Evolutionary conservation across 2,329 filamentous ascomycete genomes (phyloP), one percentile per base, ranked within the genome.

Genomic region (Dryadomyces quercus-mongolicae): DNA sequence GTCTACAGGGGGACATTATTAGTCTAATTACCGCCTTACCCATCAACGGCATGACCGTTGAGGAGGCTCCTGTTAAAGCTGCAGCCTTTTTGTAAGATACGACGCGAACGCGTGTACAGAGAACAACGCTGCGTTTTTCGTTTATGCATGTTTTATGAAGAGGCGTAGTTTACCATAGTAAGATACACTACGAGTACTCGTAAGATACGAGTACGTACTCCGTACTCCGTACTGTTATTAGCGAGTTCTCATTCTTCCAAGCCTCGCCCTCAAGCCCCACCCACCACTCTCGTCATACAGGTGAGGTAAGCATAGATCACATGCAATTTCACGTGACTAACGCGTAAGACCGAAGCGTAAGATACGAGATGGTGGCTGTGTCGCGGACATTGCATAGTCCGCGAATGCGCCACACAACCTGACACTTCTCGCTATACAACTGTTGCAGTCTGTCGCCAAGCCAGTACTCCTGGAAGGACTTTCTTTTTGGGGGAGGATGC

Each of bases 331-430:
- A 56, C 52, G 55, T 56, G 55, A 49, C 5, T 1, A 34, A 36
- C 48, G 48, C 43, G 45, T 45, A 44, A 40, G 36, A 40, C 36
- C 42, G 16, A 40, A 21, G 47, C 48, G 43, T 51, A 22, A 12
- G 50, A n/a, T n/a, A n/a, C 44, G 40, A 45, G 44, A 42, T 53
- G 50, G 56, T 54, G 56, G 56, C 56, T 57, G 52, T 53, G 53
- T 49, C 25, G 36, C 38, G 49, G 49, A 44, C 8, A 43, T 43
- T 43, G 10, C 40, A 31, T 18, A 5, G 7, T 25, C 40, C 38
- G 38, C 7, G 9, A 44, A 51, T 45, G 50, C 50, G 50, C 50
- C 50, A 52, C 50, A 51, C 40, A 42, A 50, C 36, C 49, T 50
- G 49, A 42, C 49, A 22, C 40, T 21, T 42, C 49, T 22, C 15